Evolutionary conservation across 331 rosid species (phyloP), one percentile per base, ranked within the genome.

Genomic region (Malus hybrid): DNA sequence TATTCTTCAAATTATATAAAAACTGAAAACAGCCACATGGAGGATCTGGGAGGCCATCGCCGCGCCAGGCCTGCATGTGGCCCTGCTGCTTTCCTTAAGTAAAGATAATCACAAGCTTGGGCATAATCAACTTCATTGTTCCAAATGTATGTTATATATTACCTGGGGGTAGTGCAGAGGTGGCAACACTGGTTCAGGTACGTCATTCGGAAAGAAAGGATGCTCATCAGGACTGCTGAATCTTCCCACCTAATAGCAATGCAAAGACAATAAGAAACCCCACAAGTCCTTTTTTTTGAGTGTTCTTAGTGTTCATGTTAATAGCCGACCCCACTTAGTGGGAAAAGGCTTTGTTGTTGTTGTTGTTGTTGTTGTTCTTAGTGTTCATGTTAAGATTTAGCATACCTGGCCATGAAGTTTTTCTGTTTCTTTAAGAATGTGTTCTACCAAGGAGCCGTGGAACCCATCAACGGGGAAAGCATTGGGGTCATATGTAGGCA

Each of bases 201-300:
- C 83, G 66, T 67, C 89, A 75, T 75, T 77, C 1, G 89, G 93
- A 82, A 92, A 95, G 79, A 95, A 95, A 65, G 99, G 88, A 81
- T 95, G 97, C 79, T 95, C 99, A 75, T 95, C 99, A 24, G 99
- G 99, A 80, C 99, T 95, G 85, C 79, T 89, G 90, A 86, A 95
- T 83, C 99, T 86, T 10, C 97, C 97, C 66, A 90, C 89, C 99
- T 95, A 66, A 71, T 80, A 33, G 66, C 53, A 67, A 80, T 19
- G 29, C 55, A 66, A 82, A 64, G 28, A 71, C 66, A 42, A 66
- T 86, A 80, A 81, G 53, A 60, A 56, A 78, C n/a, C 58, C 74
- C 7, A 13, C 6, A 57, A 42, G 18, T 6, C 26, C 42, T 14
- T 4, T 62, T 62, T 57, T 53, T 66, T 29, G 14, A 4, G 34